phyloP scores from a whole-genome alignment of 768 basidiomycete species.

The Clavulina sp. region DNA sequence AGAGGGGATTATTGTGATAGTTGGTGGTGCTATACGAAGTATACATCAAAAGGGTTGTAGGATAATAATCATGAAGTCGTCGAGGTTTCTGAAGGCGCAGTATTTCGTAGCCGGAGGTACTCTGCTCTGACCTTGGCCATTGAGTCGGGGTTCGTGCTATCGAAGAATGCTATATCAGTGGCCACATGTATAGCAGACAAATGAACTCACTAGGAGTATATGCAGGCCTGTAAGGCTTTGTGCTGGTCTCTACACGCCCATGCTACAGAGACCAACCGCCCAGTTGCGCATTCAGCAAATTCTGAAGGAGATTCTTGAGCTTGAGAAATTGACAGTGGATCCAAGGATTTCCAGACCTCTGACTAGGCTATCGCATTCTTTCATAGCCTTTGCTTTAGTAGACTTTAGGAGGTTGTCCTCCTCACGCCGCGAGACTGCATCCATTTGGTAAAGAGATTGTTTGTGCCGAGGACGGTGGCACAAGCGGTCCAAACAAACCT shows the following conservation, averaged over 20 bases:
- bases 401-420: conserved; percentile 73
- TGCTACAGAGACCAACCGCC: conserved; percentile 65
- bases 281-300: conserved; percentile 70
- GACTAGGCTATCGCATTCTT: conserved; percentile 58
- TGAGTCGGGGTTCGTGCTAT: conserved; percentile 10
- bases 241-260: conserved; percentile 67
- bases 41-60: too few species aligned
- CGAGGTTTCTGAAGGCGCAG: neutral
- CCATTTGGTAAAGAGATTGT: conserved; percentile 29
- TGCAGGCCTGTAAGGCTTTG: conserved; percentile 55
- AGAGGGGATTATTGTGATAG: too few species aligned
- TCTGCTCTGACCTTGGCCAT: conserved; percentile 11
- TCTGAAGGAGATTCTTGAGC: conserved; percentile 25
- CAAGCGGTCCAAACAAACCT: neutral
- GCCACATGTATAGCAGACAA: neutral
- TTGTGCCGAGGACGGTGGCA: neutral
- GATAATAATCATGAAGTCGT: too few species aligned
- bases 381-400: conserved; percentile 61
- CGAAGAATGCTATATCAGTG: neutral
- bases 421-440: conserved; percentile 71
- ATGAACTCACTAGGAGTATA: conserved; percentile 23
- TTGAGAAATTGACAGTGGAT: neutral
- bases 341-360: conserved; percentile 32
- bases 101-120: conserved; percentile 8
- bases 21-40: too few species aligned